Evolutionary conservation across 176 grass and related monocot genomes (phyloP).

Genomic region (Carex scoparia): DNA sequence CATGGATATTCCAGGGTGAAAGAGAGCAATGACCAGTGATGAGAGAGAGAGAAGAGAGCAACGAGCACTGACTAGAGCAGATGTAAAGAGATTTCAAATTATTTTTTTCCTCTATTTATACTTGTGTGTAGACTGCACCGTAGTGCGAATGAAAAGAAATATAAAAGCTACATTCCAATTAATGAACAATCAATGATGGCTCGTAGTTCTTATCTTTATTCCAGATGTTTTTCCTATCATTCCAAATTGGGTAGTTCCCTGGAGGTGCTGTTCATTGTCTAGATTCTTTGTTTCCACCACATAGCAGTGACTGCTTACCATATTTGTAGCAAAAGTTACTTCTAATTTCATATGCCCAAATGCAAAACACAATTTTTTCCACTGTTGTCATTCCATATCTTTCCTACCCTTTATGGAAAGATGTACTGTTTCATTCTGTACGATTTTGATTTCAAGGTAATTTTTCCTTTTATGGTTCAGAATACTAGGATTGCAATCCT

Average conservation of each 20-base stretch:
- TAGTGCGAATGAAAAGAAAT: conserved; percentile 2
- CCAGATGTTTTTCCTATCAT: background rate
- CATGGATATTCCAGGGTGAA: conserved; percentile 45
- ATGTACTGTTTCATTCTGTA: background rate
- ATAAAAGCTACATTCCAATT: background rate
- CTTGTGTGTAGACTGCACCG: background rate
- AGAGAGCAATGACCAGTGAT: background rate
- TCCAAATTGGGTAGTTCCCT: background rate
- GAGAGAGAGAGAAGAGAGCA: conserved; percentile 21
- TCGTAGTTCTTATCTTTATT: background rate
- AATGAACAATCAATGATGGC: background rate
- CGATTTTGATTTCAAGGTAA: background rate
- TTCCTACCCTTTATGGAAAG: background rate
- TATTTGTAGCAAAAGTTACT: background rate
- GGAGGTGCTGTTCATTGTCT: background rate
- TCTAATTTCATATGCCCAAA: background rate
- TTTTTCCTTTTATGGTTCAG: background rate
- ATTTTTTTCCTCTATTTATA: conserved; percentile 3
- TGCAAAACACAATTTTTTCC: background rate
- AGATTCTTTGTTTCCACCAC: background rate
- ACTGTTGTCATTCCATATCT: background rate
- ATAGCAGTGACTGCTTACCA: background rate
- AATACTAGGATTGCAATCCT: background rate
- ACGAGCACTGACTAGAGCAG: background rate
- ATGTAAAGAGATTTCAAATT: conserved; percentile 4